A percentile compares a stretch with the other conserved stretches of the same genome.
Conservation (phyloP, 2,329 filamentous ascomycete genomes). For the Cladophialophora exuberans region DNA sequence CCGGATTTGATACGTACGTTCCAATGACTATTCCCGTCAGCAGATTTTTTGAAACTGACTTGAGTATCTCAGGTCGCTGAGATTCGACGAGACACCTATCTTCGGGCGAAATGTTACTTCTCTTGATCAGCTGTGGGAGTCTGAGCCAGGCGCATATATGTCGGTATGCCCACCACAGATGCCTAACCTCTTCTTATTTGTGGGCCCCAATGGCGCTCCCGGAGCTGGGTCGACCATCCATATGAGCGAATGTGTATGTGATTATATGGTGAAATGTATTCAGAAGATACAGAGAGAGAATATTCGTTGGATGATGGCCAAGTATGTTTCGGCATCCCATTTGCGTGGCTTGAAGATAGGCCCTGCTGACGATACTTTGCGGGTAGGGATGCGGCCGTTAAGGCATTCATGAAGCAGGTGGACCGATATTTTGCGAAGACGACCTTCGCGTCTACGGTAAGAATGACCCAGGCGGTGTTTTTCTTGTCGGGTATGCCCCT, state of each 20-base stretch:
- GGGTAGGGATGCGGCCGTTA: background rate
- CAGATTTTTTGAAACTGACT: background rate
- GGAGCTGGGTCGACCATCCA: constrained; percentile 2
- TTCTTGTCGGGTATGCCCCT: too few relatives aligned
- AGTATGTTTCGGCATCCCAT: background rate
- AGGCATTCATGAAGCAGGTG: constrained; percentile 10
- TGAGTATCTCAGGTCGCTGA: background rate
- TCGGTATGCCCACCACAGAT: constrained; percentile 2
- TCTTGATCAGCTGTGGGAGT: constrained; percentile 33
- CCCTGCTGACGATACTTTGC: too few relatives aligned
- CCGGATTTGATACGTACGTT: constrained; percentile 3
- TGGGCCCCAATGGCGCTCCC: constrained; percentile 12
- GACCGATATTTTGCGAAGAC: constrained; percentile 11
- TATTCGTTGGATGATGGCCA: constrained; percentile 5
- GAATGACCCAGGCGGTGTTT: background rate
- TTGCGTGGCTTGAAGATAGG: too few relatives aligned
- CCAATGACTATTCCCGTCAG: background rate
- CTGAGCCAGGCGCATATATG: constrained; percentile 3
- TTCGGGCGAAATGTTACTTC: constrained; percentile 33
- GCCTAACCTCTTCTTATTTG: constrained; percentile 13
- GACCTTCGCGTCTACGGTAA: constrained; percentile 13
- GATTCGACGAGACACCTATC: constrained; percentile 23
- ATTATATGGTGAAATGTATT: constrained; percentile 12
- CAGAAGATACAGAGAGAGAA: constrained; percentile 13
- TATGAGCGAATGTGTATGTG: constrained; percentile 1